Percentiles rank a stretch among this genome's conserved stretches.
Evolutionary conservation across 345 rosid species (phyloP).

Genomic region (Nephelium lappaceum): DNA sequence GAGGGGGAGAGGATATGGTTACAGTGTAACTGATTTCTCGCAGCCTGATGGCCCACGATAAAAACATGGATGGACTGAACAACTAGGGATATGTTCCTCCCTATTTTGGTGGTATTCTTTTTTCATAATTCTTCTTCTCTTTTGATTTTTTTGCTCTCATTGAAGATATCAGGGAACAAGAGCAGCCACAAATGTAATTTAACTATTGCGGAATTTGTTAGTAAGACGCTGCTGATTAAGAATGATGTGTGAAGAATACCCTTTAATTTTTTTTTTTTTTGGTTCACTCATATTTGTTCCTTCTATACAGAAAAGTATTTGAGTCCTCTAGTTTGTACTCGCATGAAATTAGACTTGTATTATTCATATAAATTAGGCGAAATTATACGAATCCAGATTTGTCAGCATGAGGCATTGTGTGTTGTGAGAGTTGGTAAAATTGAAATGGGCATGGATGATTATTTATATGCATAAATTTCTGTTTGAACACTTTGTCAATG

Average conservation of each 20-base stretch:
- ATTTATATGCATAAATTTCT: not conserved
- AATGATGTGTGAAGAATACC: constrained; percentile 31
- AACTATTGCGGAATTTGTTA: constrained; percentile 37
- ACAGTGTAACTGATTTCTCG: constrained; percentile 35
- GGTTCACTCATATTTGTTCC: not conserved
- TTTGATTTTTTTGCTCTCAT: constrained; percentile 24
- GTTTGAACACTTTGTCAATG: not conserved
- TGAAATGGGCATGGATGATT: not conserved
- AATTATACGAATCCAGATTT: not conserved
- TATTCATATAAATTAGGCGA: not conserved
- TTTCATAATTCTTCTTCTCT: not conserved
- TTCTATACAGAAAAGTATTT: constrained; percentile 12
- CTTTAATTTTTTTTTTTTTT: constrained; percentile 22
- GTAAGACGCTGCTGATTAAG: constrained; percentile 41
- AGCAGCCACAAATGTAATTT: constrained; percentile 40
- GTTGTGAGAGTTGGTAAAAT: not conserved
- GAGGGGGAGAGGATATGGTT: constrained; percentile 58
- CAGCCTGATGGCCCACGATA: constrained; percentile 14
- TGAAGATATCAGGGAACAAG: constrained; percentile 29
- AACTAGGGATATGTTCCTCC: constrained; percentile 18
- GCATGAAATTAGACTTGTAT: constrained; percentile 5
- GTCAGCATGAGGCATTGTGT: too few relatives aligned
- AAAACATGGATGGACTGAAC: constrained; percentile 12
- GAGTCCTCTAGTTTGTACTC: constrained; percentile 18
- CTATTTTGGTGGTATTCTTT: constrained; percentile 47